Percentiles rank a stretch among this genome's conserved stretches.
Conservation (phyloP, 257 asterid genomes). For the Gentiana macrophylla region DNA sequence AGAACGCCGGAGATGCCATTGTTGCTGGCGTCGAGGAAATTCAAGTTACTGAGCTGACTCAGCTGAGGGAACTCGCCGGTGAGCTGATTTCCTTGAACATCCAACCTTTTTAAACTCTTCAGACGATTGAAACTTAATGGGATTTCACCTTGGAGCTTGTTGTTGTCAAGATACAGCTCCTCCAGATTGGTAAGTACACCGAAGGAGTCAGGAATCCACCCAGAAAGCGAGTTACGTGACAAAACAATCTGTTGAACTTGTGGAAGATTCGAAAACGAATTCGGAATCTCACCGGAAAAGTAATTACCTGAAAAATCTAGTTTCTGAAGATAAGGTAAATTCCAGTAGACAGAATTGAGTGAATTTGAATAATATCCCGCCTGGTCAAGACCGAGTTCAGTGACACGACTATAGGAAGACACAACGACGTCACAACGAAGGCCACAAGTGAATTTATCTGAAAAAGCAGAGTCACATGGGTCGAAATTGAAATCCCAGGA, state of each 20-base stretch:
- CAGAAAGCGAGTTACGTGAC: conserved; percentile 50
- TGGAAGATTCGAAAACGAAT: conserved; percentile 34
- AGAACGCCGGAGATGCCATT: conserved; percentile 55
- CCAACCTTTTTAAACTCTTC: conserved; percentile 47
- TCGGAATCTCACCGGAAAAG: conserved; percentile 50
- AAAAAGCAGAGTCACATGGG: conserved; percentile 55
- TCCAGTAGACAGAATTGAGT: conserved; percentile 34
- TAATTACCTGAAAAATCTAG: conserved; percentile 49
- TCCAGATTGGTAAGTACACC: conserved; percentile 36
- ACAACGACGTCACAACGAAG: conserved; percentile 50
- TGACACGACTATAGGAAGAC: conserved; percentile 34
- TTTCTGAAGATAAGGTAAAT: conserved; percentile 39
- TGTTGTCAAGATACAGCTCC: conserved; percentile 50
- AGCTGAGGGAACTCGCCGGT: conserved; percentile 46
- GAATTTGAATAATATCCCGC: conserved; percentile 49
- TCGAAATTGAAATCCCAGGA: conserved; percentile 71
- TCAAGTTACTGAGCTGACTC: conserved; percentile 30
- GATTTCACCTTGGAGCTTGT: conserved; percentile 38
- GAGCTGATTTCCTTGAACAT: conserved; percentile 51
- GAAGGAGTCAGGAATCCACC: conserved; percentile 39
- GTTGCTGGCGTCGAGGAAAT: conserved; percentile 59
- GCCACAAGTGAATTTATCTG: conserved; percentile 72
- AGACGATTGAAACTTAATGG: conserved; percentile 44
- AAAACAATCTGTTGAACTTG: conserved; percentile 38
- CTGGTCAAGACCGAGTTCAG: conserved; percentile 65